A percentile compares a stretch with the other conserved stretches of the same genome.
phyloP scores from a whole-genome alignment of 768 basidiomycete species.

The Termitomyces sp. region DNA sequence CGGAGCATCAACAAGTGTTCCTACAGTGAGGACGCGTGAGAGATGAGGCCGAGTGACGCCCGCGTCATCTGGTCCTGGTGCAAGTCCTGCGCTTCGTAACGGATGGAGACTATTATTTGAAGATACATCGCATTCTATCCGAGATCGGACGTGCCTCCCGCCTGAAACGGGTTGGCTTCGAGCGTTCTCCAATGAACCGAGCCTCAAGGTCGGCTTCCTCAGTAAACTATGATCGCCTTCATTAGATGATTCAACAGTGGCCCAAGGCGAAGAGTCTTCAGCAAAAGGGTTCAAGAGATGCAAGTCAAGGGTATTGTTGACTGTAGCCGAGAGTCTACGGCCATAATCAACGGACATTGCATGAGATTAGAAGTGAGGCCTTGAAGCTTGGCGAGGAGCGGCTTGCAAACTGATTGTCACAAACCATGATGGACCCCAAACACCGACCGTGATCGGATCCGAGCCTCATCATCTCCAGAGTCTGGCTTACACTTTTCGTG shows the following conservation, averaged over 20 bases:
- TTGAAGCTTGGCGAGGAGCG: not conserved
- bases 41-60: slow-evolving; percentile 26
- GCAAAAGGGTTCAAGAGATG: slow-evolving; percentile 12
- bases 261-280: slow-evolving; percentile 2
- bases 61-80: slow-evolving; percentile 19
- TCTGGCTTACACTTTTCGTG: not conserved
- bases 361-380: not conserved
- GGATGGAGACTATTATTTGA: slow-evolving; percentile 18
- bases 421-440: slow-evolving; percentile 9
- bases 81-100: slow-evolving; percentile 22
- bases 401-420: not conserved
- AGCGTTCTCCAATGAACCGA: not conserved
- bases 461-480: not conserved
- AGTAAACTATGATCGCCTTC: not conserved
- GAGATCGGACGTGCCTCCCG: slow-evolving; percentile 19
- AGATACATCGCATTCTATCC: slow-evolving; percentile 18
- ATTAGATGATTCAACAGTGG: not conserved
- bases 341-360: slow-evolving; percentile 14
- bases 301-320: slow-evolving; percentile 8
- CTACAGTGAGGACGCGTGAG: slow-evolving; percentile 19
- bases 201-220: not conserved
- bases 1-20: slow-evolving; percentile 25
- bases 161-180: not conserved
- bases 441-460: not conserved
- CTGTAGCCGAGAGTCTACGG: slow-evolving; percentile 10